Percentiles rank a stretch among this genome's conserved stretches.
Conservation (phyloP, 441 rosid species). For the Populus hybrid region DNA sequence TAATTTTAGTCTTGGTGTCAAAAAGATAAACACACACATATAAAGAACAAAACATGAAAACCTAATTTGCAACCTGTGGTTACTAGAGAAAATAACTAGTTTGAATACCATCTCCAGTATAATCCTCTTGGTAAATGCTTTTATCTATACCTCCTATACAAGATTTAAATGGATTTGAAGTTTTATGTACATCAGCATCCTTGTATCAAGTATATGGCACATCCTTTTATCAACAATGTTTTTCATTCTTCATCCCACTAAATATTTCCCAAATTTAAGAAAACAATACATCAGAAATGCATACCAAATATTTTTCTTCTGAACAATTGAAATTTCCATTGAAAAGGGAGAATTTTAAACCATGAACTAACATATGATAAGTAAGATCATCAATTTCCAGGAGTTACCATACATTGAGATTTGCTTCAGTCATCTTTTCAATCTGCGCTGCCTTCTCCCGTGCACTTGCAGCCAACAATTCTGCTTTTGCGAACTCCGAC, state of each 20-base stretch:
- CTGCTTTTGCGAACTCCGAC: conserved; percentile 77
- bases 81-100: not conserved
- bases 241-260: not conserved
- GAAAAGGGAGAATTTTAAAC: not conserved
- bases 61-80: not conserved
- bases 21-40: not conserved
- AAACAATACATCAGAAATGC: not conserved
- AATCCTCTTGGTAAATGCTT: not conserved
- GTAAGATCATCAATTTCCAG: not conserved
- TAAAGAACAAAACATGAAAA: not conserved
- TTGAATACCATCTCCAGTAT: not conserved
- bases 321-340: not conserved
- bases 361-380: not conserved
- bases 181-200: not conserved
- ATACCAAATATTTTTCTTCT: not conserved
- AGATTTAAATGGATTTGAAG: not conserved
- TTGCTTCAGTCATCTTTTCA: conserved; percentile 86
- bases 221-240: not conserved
- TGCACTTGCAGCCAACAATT: conserved; percentile 66
- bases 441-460: conserved; percentile 84
- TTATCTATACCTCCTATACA: not conserved
- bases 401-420: conserved; percentile 68
- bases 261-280: not conserved
- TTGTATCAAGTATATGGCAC: not conserved
- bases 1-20: not conserved